Percentiles rank a stretch among this genome's conserved stretches.
Conservation (phyloP, 2,329 filamentous ascomycete species). For the Chlorencoelia australis region DNA sequence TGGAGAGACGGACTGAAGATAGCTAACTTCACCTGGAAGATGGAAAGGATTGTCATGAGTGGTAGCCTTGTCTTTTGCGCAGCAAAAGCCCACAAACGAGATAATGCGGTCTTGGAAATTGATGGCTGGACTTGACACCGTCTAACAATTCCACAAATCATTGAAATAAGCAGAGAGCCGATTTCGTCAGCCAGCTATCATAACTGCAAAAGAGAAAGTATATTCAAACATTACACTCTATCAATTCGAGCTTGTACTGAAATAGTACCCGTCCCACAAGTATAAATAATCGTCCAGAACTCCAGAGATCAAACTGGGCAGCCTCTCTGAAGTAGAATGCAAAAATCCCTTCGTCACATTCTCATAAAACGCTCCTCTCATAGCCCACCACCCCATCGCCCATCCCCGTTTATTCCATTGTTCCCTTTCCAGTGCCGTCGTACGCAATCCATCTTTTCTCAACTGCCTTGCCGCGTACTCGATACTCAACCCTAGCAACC, state of each 20-base stretch:
- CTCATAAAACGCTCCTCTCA: slow-evolving; percentile 96
- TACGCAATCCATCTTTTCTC: slow-evolving; percentile 49
- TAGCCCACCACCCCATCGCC: slow-evolving; percentile 89
- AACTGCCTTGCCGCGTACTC: slow-evolving; percentile 88
- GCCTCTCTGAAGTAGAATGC: slow-evolving; percentile 34
- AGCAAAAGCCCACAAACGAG: too few relatives aligned
- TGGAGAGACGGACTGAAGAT: too few relatives aligned
- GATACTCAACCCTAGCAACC: slow-evolving; percentile 75
- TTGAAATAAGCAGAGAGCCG: neutral
- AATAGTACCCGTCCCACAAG: slow-evolving; percentile 97
- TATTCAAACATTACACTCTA: too few relatives aligned
- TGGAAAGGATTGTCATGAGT: too few relatives aligned
- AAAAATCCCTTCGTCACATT: slow-evolving; percentile 74
- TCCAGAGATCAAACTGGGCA: slow-evolving; percentile 64
- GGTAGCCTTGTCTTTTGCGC: too few relatives aligned
- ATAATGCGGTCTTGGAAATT: neutral
- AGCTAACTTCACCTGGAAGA: too few relatives aligned
- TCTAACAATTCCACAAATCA: neutral
- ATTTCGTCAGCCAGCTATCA: neutral
- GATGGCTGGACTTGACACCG: neutral
- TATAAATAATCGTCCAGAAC: slow-evolving; percentile 96
- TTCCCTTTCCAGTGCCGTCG: slow-evolving; percentile 80
- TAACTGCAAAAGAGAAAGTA: neutral
- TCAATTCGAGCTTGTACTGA: slow-evolving; percentile 34
- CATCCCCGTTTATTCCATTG: slow-evolving; percentile 82